A percentile compares a stretch with the other conserved stretches of the same genome.
Evolutionary conservation across 352 stramenopile species (phyloP).

Genomic region (Aphanomyces euteiches): DNA sequence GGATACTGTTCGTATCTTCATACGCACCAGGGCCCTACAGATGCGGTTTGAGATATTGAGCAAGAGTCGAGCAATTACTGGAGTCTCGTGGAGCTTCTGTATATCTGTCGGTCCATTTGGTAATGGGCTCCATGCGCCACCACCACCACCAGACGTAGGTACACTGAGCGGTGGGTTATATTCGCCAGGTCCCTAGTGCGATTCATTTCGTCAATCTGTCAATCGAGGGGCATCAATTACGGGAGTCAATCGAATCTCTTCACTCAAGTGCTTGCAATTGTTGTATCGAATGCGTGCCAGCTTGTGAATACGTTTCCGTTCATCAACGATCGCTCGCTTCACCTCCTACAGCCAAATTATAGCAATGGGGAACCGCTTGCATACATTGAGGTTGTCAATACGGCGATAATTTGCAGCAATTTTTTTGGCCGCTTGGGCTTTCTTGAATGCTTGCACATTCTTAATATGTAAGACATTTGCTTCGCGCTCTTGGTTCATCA

Average conservation of each 20-base stretch:
- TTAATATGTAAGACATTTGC: slow-evolving; percentile 15
- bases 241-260: slow-evolving; percentile 5
- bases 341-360: slow-evolving; percentile 11
- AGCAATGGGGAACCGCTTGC: not conserved
- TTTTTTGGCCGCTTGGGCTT: slow-evolving; percentile 5
- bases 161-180: slow-evolving; percentile 8
- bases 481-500: slow-evolving; percentile 15
- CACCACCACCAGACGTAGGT: not conserved
- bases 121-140: slow-evolving; percentile 7
- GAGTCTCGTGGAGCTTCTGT: slow-evolving; percentile 8
- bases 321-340: slow-evolving; percentile 17
- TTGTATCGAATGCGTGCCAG: slow-evolving; percentile 20
- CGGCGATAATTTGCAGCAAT: slow-evolving; percentile 17
- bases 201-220: not conserved
- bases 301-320: slow-evolving; percentile 29
- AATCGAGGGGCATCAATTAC: not conserved
- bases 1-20: not conserved
- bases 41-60: not conserved
- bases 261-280: slow-evolving; percentile 19
- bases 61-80: not conserved
- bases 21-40: slow-evolving; percentile 28
- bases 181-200: slow-evolving; percentile 22
- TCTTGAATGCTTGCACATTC: slow-evolving; percentile 25
- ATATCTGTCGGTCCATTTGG: slow-evolving; percentile 9
- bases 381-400: slow-evolving; percentile 29